A percentile compares a stretch with the other conserved stretches of the same genome.
These are phyloP conservation scores for Neonectria punicea DNA, from an alignment of 2,329 filamentous ascomycete genomes.

Conservation along the genomic window DNA sequence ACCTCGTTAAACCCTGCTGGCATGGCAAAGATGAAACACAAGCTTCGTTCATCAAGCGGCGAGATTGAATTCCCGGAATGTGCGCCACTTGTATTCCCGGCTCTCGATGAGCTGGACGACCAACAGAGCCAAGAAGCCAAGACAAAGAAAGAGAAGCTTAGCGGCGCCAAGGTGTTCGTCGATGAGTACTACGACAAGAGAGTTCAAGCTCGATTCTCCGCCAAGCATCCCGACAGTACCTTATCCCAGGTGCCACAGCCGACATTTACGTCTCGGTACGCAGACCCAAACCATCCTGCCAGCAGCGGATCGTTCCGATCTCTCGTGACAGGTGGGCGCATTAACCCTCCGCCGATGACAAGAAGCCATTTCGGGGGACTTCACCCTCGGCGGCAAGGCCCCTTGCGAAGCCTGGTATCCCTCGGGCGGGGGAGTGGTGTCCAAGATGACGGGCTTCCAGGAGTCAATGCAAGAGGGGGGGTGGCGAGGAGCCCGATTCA, in stretches of 20 bases:
- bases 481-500: not conserved
- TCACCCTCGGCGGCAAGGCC: not conserved
- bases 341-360: slow-evolving; percentile 26
- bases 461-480: not conserved
- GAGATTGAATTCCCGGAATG: slow-evolving; percentile 20
- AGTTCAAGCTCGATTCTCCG: slow-evolving; percentile 17
- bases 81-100: slow-evolving; percentile 16
- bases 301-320: slow-evolving; percentile 30
- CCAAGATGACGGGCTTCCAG: not conserved
- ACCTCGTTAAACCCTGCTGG: slow-evolving; percentile 4
- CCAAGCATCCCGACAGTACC: slow-evolving; percentile 10
- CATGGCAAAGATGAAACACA: slow-evolving; percentile 7
- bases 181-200: slow-evolving; percentile 24
- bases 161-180: slow-evolving; percentile 6
- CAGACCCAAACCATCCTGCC: slow-evolving; percentile 28
- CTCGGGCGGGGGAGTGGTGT: not conserved
- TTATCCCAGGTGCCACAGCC: slow-evolving; percentile 4
- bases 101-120: not conserved
- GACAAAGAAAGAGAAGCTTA: slow-evolving; percentile 11
- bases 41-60: slow-evolving; percentile 8
- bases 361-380: not conserved
- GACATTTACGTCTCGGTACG: slow-evolving; percentile 24
- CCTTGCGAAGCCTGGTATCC: not conserved
- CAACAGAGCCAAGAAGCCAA: not conserved
- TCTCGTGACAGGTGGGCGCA: slow-evolving; percentile 26